These are phyloP conservation scores for Nemania sp. DNA, from an alignment of 2,329 filamentous ascomycete species.

Conservation along the genomic window DNA sequence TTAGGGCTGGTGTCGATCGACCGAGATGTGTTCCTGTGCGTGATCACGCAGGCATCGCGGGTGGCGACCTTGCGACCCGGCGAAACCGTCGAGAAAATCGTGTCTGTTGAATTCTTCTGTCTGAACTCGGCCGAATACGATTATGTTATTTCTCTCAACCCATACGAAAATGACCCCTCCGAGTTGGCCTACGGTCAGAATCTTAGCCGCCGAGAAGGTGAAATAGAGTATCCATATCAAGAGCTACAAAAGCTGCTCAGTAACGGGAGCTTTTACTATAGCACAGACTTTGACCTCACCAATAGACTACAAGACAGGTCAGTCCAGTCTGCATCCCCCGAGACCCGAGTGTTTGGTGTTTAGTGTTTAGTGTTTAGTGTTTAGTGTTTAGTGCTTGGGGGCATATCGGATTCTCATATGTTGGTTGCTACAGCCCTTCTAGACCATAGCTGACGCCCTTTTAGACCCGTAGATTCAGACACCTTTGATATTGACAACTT, in stretches of 20 bases:
- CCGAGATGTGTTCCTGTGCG: constrained; percentile 88
- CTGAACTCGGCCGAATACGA: constrained; percentile 90
- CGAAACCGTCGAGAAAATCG: constrained; percentile 89
- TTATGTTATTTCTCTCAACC: constrained; percentile 71
- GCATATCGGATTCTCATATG: too few species aligned
- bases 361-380: too few species aligned
- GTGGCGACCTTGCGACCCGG: constrained; percentile 87
- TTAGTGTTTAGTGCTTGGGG: too few species aligned
- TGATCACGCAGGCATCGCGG: constrained; percentile 82
- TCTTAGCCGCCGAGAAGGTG: constrained; percentile 74
- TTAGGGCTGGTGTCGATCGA: constrained; percentile 87
- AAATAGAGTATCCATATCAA: constrained; percentile 87
- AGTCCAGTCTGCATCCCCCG: constrained; percentile 35
- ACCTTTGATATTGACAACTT: constrained; percentile 93
- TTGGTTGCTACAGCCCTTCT: background rate
- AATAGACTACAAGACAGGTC: constrained; percentile 90
- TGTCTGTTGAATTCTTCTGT: constrained; percentile 91
- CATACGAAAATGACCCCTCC: constrained; percentile 61
- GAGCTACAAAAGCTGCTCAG: constrained; percentile 91
- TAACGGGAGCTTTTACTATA: constrained; percentile 97
- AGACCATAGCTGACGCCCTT: constrained; percentile 38
- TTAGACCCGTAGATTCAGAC: constrained; percentile 77
- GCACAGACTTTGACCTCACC: constrained; percentile 96
- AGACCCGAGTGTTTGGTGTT: too few species aligned
- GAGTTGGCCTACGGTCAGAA: constrained; percentile 65